Conservation (phyloP, 345 rosid genomes). For the Eucalyptus melliodora region DNA sequence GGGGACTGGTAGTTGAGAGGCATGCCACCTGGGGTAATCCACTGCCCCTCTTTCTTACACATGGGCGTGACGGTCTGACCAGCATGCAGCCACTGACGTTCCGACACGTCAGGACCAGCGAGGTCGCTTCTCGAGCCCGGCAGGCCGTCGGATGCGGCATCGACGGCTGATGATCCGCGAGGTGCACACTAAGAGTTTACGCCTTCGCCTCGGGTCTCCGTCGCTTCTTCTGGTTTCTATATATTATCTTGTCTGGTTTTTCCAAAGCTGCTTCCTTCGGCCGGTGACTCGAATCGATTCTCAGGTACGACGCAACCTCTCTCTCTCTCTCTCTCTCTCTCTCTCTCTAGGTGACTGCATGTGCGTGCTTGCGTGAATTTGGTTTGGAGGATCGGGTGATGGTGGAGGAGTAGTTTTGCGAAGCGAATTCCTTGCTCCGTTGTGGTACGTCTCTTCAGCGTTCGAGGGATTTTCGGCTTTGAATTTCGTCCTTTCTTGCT, state of each 20-base stretch:
- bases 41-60: not conserved
- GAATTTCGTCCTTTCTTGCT: not conserved
- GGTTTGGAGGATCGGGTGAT: not conserved
- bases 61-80: not conserved
- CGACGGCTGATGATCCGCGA: not conserved
- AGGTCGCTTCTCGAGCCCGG: not conserved
- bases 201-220: not conserved
- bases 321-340: not conserved
- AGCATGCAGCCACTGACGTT: not conserved
- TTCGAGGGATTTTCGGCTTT: not conserved
- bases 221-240: not conserved
- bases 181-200: not conserved
- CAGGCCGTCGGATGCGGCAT: not conserved
- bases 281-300: not conserved
- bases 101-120: not conserved
- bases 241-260: not conserved
- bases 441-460: not conserved
- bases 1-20: not conserved
- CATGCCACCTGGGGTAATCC: not conserved
- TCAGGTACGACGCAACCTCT: not conserved
- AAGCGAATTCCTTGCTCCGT: not conserved
- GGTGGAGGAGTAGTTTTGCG: not conserved
- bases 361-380: not conserved
- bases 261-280: not conserved
- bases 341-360: not conserved